These are phyloP conservation scores for Neoboletus brunneissimus DNA, from an alignment of 768 basidiomycete species.

Conservation along the genomic window DNA sequence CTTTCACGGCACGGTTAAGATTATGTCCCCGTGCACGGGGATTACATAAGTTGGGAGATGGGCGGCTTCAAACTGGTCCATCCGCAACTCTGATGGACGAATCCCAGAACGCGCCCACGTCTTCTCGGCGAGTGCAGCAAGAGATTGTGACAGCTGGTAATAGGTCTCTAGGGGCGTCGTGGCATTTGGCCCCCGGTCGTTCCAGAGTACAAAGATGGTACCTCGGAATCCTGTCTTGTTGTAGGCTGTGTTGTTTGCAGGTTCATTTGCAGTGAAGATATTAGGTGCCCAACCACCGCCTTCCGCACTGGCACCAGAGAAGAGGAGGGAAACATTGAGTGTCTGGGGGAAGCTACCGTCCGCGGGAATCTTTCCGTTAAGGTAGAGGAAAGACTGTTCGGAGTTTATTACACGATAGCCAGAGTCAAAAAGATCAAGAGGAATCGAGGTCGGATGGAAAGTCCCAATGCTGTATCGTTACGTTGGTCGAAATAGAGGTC, in stretches of 20 bases:
- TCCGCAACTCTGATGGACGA: slow-evolving; percentile 34
- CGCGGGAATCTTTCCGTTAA: slow-evolving; percentile 36
- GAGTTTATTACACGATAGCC: slow-evolving; percentile 39
- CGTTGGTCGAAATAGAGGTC: slow-evolving; percentile 36
- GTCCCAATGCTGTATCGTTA: slow-evolving; percentile 47
- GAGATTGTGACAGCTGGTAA: slow-evolving; percentile 40
- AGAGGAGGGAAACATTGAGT: slow-evolving; percentile 31
- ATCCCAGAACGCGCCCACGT: slow-evolving; percentile 42
- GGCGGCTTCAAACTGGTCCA: slow-evolving; percentile 34
- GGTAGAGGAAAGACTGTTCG: slow-evolving; percentile 35
- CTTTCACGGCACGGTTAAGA: slow-evolving; percentile 38
- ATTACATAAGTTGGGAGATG: slow-evolving; percentile 39
- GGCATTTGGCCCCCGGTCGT: slow-evolving; percentile 47
- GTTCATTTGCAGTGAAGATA: slow-evolving; percentile 30
- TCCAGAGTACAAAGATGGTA: slow-evolving; percentile 39
- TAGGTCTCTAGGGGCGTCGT: slow-evolving; percentile 44
- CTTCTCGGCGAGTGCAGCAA: slow-evolving; percentile 43
- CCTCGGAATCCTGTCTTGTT: slow-evolving; percentile 30
- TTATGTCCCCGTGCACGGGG: slow-evolving; percentile 43
- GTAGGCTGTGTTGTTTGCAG: slow-evolving; percentile 33
- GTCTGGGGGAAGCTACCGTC: slow-evolving; percentile 34
- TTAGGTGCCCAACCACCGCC: slow-evolving; percentile 38
- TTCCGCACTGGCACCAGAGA: slow-evolving; percentile 27
- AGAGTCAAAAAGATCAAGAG: slow-evolving; percentile 32
- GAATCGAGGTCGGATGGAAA: slow-evolving; percentile 34